Evolutionary conservation across 2,329 filamentous ascomycete genomes (phyloP), one percentile per base, ranked within the genome.

Genomic region (Neospermospora avenae): DNA sequence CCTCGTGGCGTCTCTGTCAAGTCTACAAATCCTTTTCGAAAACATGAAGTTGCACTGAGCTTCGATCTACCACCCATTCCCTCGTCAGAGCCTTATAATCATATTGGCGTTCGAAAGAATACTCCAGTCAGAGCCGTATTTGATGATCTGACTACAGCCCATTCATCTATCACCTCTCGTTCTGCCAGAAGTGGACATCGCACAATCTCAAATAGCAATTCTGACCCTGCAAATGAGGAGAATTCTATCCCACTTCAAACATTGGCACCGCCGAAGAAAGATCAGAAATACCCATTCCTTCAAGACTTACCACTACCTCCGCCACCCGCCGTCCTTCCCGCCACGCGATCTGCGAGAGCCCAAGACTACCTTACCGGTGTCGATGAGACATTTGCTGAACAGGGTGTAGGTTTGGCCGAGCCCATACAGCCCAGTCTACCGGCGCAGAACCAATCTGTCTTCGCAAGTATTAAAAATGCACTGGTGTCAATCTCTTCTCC

Each of bases 151-250:
- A 55, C 55, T 4, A 69, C 68, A 7, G 70, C 70, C 0, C 61
- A 71, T 42, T 68, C 65, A 3, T 67, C 65, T 24, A 72, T 72
- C 25, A 71, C 69, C 2, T 69, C 70, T 16, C 63, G 69, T 14
- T 56, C 61, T 25, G 64, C 58, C 16, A 68, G 63, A 58, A 65
- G 35, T 44, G 52, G 57, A 11, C 57, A 46, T 31, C 54, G 54
- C 37, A 49, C 55, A 4, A 24, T 45, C 20, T 61, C 60, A 7
- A 54, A 63, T 22, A 51, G 53, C 34, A 28, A 48, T 49, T 41
- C 37, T 42, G 58, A 57, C 8, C 34, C 31, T 28, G 10, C 49
- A 41, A 60, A 64, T 24, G 63, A 66, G 25, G 55, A 60, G 37
- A 57, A 61, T 24, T 65, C 67, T 24, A 68, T 68, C 48, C 56